Conservation (phyloP, 768 basidiomycete species). For the Pholiota microspora region DNA sequence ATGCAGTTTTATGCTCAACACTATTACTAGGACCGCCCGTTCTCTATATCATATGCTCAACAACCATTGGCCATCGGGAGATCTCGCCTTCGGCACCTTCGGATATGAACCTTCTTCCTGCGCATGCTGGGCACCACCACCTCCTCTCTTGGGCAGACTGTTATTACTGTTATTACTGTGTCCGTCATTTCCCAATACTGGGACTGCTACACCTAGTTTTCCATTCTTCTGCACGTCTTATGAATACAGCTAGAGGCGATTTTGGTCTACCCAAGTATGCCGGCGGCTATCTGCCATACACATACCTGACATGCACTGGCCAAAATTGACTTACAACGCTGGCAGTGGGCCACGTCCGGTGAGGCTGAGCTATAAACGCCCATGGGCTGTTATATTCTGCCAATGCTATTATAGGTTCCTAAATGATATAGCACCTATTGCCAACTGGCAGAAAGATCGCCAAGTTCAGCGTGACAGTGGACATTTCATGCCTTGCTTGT, state of each 20-base stretch:
- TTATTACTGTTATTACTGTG: background rate
- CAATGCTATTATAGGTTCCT: no score
- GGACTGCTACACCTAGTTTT: background rate
- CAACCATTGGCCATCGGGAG: background rate
- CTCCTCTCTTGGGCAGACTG: background rate
- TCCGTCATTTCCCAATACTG: background rate
- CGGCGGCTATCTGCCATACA: background rate
- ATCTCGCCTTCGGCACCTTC: constrained; percentile 1
- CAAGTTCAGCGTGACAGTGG: background rate
- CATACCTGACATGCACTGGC: background rate
- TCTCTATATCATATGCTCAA: constrained; percentile 4
- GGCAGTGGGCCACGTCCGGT: background rate
- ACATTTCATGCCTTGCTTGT: background rate
- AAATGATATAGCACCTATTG: background rate
- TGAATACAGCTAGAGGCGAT: background rate
- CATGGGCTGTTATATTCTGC: background rate
- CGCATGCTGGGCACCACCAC: background rate
- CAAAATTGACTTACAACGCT: background rate
- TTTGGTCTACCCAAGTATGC: background rate
- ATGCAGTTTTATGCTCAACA: background rate
- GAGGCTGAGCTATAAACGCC: background rate
- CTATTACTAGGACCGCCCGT: background rate
- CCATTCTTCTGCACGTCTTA: background rate
- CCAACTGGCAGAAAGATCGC: background rate
- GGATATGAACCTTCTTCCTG: background rate